A percentile compares a stretch with the other conserved stretches of the same genome.
Evolutionary conservation across 2,329 filamentous ascomycete species (phyloP).

Genomic region (Neonectria neomacrospora): DNA sequence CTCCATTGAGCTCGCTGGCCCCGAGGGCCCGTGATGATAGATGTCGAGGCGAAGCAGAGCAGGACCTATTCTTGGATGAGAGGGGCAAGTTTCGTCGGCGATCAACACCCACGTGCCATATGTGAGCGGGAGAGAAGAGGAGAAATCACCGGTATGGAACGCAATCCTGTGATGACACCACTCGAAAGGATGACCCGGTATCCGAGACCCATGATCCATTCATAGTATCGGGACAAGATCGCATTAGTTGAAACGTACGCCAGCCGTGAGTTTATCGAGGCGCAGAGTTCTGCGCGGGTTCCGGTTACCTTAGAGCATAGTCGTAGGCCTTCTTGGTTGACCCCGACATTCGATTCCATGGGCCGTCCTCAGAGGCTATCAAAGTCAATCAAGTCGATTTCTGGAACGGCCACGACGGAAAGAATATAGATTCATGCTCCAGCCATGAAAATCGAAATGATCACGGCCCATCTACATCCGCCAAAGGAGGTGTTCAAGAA

Average conservation of each 20-base stretch:
- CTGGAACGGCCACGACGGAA: background rate
- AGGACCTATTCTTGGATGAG: background rate
- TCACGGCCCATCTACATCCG: background rate
- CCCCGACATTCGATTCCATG: background rate
- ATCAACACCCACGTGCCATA: background rate
- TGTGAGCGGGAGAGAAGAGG: background rate
- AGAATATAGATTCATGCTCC: background rate
- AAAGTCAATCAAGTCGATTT: constrained; percentile 1
- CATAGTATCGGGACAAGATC: background rate
- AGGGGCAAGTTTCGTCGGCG: background rate
- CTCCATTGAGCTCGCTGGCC: background rate
- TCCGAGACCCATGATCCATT: background rate
- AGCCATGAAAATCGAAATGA: background rate
- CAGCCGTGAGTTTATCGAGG: background rate
- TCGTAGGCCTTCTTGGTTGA: background rate
- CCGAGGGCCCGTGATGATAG: background rate
- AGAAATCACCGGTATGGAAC: background rate
- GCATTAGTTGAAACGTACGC: background rate
- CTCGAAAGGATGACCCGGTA: background rate
- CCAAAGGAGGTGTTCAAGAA: background rate
- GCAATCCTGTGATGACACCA: background rate
- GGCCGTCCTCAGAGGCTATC: background rate
- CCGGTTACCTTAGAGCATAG: background rate
- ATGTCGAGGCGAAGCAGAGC: background rate
- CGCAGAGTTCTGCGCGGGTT: background rate